Percentiles rank a stretch among this genome's conserved stretches.
Evolutionary conservation across 2,329 filamentous ascomycete genomes (phyloP).

Genomic region (Herpotrichia juniperi): DNA sequence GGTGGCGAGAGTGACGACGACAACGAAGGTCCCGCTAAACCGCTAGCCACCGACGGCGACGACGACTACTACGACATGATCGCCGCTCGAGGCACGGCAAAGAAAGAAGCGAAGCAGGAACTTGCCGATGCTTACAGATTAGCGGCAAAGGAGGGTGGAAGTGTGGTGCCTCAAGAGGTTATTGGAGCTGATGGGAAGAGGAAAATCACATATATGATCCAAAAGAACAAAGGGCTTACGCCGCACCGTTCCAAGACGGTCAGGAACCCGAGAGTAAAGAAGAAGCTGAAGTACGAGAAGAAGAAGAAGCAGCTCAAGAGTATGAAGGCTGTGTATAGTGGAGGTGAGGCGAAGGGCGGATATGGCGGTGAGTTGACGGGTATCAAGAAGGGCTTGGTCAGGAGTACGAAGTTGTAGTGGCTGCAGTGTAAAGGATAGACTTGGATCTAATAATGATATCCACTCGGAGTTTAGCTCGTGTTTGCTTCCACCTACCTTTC

Average conservation of each 20-base stretch:
- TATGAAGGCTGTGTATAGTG: constrained; percentile 84
- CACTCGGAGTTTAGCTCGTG: no score
- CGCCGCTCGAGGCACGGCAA: constrained; percentile 66
- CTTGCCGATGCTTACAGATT: constrained; percentile 62
- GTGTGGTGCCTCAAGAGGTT: constrained; percentile 70
- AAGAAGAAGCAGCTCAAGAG: constrained; percentile 97
- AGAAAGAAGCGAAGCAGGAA: constrained; percentile 78
- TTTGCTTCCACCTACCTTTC: no score
- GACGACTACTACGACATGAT: constrained; percentile 92
- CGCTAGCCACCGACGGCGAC: constrained; percentile 58
- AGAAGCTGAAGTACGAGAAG: constrained; percentile 93
- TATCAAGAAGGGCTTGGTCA: constrained; percentile 92
- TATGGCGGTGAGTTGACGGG: constrained; percentile 93
- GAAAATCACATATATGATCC: constrained; percentile 89
- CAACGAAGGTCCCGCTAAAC: constrained; percentile 63
- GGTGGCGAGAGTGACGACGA: constrained; percentile 74
- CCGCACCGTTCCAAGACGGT: constrained; percentile 92
- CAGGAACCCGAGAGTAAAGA: constrained; percentile 95
- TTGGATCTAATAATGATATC: background rate
- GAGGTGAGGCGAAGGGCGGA: constrained; percentile 80
- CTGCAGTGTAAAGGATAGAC: no score
- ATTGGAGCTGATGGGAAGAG: constrained; percentile 86
- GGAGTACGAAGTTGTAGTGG: constrained; percentile 83
- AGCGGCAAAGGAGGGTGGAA: constrained; percentile 62
- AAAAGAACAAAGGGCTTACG: constrained; percentile 96